Evolutionary conservation across 352 stramenopile genomes (phyloP), one percentile per base, ranked within the genome.

Genomic region (Aphanomyces stellatus): DNA sequence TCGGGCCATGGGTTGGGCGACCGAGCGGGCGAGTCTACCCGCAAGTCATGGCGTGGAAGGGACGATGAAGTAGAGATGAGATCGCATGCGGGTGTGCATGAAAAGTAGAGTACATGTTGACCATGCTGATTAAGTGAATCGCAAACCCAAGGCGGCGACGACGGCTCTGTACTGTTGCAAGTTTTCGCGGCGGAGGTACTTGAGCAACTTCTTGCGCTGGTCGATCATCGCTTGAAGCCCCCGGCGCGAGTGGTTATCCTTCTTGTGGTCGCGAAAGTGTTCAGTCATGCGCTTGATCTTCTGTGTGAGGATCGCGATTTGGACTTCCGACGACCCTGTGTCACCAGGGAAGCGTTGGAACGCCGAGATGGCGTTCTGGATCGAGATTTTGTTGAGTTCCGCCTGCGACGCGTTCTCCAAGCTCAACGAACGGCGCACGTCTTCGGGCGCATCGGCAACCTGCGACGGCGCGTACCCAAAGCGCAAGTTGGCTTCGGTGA

Each of bases 281-380:
- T 79, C 51, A 69, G 85, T 94, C 61, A 71, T 87, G 53, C 77
- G 84, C 68, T 88, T 70, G 61, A 94, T 92, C 77, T 90, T 92
- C 70, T 94, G 83, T 69, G 85, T 94, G 27, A 94, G 72, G 66
- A 92, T 82, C 7, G 85, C 85, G 56, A 94, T 78, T 73, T 94
- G 85, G 65, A 92, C 85, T 62, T 94, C 85, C 71, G 81, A 91
- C 51, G 85, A 94, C 49, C 85, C 85, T 34, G 85, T 92, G 73
- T 94, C 85, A 19, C 85, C 84, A 7, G 85, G 85, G 74, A 92
- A 92, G 53, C 85, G 83, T 74, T 94, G 82, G 74, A 94, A 94
- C 15, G 79, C 90, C 69, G 91, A 74, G 63, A 94, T 90, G 48
- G 83, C 84, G 43, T 78, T 84, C 31, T 84, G 76, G 62, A 92